Conservation (phyloP, 306 rosid species). For the Lagenaria siceraria region DNA sequence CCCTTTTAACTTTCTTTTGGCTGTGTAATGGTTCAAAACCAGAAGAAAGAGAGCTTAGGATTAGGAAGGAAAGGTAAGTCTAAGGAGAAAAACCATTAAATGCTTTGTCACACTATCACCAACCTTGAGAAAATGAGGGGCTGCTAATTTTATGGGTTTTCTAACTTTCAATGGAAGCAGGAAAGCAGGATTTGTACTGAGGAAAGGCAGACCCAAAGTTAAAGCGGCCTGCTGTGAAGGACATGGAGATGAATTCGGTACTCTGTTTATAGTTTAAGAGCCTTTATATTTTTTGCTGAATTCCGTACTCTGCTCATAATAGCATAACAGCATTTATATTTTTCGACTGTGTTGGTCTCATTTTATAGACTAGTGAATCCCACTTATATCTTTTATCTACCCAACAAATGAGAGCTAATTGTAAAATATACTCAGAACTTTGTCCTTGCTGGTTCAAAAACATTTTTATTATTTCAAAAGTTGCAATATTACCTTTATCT, state of each 20-base stretch:
- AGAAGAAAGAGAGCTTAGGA: background rate
- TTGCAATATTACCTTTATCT: too few species aligned
- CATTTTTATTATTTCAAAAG: too few species aligned
- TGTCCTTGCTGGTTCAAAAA: too few species aligned
- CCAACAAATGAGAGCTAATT: too few species aligned
- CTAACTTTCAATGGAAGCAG: background rate
- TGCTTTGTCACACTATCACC: background rate
- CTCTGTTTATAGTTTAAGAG: background rate
- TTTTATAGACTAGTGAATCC: too few species aligned
- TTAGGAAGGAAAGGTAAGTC: background rate
- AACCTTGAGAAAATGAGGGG: background rate
- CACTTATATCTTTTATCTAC: too few species aligned
- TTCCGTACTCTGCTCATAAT: too few species aligned
- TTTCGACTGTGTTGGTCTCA: too few species aligned
- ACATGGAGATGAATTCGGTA: background rate
- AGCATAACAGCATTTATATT: too few species aligned
- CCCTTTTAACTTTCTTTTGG: background rate
- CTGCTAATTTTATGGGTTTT: background rate
- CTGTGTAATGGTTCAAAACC: background rate
- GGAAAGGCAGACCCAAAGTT: background rate
- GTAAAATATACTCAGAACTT: too few species aligned
- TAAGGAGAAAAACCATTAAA: background rate
- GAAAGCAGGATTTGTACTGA: background rate
- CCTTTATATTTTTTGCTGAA: background rate
- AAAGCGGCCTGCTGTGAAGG: background rate